Percentiles rank a stretch among this genome's conserved stretches.
Conservation (phyloP, 441 rosid genomes). For the Mallotus japonicus region DNA sequence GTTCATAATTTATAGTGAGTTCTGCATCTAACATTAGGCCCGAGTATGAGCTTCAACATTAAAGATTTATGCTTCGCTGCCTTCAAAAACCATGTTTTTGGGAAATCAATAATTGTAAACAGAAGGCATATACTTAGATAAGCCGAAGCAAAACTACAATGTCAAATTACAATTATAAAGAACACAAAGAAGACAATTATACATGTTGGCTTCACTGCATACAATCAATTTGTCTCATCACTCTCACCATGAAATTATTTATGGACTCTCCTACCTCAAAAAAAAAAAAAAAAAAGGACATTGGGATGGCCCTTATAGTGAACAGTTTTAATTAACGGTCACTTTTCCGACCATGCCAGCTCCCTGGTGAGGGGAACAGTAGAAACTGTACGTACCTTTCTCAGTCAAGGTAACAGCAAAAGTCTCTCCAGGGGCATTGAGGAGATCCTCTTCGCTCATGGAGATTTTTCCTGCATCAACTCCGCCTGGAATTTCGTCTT, state of each 20-base stretch:
- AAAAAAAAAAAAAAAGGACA: conserved; percentile 1
- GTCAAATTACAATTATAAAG: neutral
- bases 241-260: conserved; percentile 11
- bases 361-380: conserved; percentile 88
- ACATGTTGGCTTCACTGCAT: conserved; percentile 13
- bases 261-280: conserved; percentile 18
- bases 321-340: conserved; percentile 55
- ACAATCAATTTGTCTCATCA: conserved; percentile 4
- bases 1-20: neutral
- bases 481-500: conserved; percentile 81
- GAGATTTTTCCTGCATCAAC: conserved; percentile 81
- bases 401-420: conserved; percentile 62
- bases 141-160: conserved; percentile 11
- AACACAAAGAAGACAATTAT: conserved; percentile 21
- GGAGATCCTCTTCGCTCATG: conserved; percentile 63
- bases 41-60: neutral
- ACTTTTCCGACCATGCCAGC: conserved; percentile 91
- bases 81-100: neutral
- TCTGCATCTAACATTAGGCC: neutral
- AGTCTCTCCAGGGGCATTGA: conserved; percentile 66
- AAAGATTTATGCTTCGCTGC: no score
- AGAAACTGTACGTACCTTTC: conserved; percentile 72
- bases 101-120: neutral
- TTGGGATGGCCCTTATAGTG: conserved; percentile 5
- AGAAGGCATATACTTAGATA: neutral